Percentiles rank a stretch among this genome's conserved stretches.
Evolutionary conservation across 2,329 filamentous ascomycete species (phyloP).

Genomic region (Penicillium concentricum): DNA sequence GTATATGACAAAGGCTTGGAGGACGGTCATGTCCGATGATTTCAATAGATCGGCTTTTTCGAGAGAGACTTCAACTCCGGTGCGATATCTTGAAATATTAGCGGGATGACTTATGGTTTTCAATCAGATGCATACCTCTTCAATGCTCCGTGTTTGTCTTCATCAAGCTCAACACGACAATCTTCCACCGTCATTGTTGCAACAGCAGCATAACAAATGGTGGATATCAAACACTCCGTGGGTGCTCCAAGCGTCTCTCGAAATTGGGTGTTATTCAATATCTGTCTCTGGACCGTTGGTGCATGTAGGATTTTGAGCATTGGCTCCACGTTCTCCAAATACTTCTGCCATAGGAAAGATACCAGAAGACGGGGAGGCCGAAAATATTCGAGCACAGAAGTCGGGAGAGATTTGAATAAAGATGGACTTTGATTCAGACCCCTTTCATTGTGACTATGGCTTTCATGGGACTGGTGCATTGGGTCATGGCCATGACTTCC

Average conservation of each 20-base stretch:
- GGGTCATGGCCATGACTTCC: not conserved
- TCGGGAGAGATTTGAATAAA: not conserved
- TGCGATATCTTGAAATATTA: conserved; percentile 16
- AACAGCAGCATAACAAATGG: conserved; percentile 21
- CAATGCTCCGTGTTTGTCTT: conserved; percentile 9
- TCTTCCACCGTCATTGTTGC: not conserved
- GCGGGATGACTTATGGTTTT: not conserved
- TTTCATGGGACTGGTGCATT: not conserved
- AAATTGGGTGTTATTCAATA: conserved; percentile 34
- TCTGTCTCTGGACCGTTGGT: conserved; percentile 49
- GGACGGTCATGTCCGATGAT: conserved; percentile 12
- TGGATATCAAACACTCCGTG: conserved; percentile 16
- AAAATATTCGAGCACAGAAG: not conserved
- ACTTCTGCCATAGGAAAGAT: conserved; percentile 22
- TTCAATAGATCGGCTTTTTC: conserved; percentile 12
- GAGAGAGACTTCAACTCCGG: conserved; percentile 5
- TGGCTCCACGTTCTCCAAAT: conserved; percentile 48
- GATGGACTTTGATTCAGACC: not conserved
- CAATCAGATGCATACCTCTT: conserved; percentile 6
- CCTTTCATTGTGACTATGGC: too few relatives aligned
- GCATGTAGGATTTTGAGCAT: conserved; percentile 57
- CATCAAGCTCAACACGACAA: conserved; percentile 6
- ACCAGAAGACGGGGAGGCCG: conserved; percentile 5
- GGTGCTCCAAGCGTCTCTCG: not conserved
- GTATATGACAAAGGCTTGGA: conserved; percentile 24